phyloP scores from a whole-genome alignment of 2,329 filamentous ascomycete genomes.

The Arachnopeziza araneosa region DNA sequence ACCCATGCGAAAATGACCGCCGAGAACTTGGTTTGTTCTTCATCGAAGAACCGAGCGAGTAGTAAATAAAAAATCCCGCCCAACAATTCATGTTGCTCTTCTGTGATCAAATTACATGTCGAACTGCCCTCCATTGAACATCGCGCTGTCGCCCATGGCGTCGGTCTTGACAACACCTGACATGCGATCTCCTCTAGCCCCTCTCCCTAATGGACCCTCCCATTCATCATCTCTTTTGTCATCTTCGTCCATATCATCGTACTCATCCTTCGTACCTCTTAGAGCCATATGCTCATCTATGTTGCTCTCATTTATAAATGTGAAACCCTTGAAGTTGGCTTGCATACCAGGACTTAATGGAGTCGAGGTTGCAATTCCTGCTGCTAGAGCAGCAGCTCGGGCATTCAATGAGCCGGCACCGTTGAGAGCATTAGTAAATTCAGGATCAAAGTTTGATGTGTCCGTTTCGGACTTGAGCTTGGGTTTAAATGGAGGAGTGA shows the following conservation, averaged over 20 bases:
- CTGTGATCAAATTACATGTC: slow-evolving; percentile 45
- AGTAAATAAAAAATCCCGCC: slow-evolving; percentile 11
- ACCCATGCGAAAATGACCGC: neutral
- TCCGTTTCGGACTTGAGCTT: slow-evolving; percentile 94
- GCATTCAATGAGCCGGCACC: slow-evolving; percentile 85
- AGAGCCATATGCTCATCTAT: slow-evolving; percentile 78
- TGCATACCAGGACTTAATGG: slow-evolving; percentile 93
- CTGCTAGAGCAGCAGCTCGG: slow-evolving; percentile 78
- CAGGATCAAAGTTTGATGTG: slow-evolving; percentile 96
- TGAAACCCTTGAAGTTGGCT: slow-evolving; percentile 97
- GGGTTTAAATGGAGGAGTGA: slow-evolving; percentile 95
- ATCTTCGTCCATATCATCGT: slow-evolving; percentile 57
- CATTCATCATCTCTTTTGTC: slow-evolving; percentile 41
- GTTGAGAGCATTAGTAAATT: slow-evolving; percentile 92
- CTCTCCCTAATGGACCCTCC: slow-evolving; percentile 20
- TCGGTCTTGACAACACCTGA: slow-evolving; percentile 56
- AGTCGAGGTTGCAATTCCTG: slow-evolving; percentile 82
- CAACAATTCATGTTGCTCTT: slow-evolving; percentile 7
- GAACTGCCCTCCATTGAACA: slow-evolving; percentile 58
- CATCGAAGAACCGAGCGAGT: neutral
- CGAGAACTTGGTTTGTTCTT: neutral
- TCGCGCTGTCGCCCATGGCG: slow-evolving; percentile 50
- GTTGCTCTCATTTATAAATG: slow-evolving; percentile 95
- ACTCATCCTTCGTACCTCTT: slow-evolving; percentile 41
- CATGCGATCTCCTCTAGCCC: slow-evolving; percentile 46